A percentile compares a stretch with the other conserved stretches of the same genome.
Evolutionary conservation across 148 eudicot genomes (phyloP).

Genomic region (Dianthus caryophyllus): DNA sequence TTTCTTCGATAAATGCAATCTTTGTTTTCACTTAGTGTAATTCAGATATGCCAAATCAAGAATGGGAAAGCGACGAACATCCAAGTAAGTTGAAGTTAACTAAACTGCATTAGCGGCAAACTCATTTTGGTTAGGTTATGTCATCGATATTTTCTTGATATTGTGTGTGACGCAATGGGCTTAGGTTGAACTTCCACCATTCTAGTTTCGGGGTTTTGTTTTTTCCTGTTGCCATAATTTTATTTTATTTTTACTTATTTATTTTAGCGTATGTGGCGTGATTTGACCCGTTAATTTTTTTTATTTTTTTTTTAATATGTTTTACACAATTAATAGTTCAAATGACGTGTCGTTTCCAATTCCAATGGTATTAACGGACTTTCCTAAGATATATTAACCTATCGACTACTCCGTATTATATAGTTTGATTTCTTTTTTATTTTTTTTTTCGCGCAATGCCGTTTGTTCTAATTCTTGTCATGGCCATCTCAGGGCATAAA

Average conservation of each 20-base stretch:
- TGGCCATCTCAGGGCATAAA: no score
- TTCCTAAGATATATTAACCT: no score
- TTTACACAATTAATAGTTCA: no score
- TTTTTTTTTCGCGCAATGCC: no score
- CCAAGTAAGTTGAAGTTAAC: conserved; percentile 31
- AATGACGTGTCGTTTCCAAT: no score
- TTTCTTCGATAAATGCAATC: neutral
- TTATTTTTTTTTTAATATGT: no score
- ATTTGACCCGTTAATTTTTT: neutral
- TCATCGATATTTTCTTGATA: neutral
- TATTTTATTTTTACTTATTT: neutral
- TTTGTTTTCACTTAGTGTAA: conserved; percentile 37
- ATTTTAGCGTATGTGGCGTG: neutral
- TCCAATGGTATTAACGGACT: no score
- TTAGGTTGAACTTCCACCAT: neutral
- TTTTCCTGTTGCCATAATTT: neutral
- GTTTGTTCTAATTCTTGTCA: no score
- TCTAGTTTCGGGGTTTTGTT: neutral
- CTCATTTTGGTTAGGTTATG: neutral
- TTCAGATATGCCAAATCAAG: conserved; percentile 82
- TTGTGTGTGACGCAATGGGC: neutral
- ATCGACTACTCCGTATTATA: no score
- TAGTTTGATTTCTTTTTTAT: no score
- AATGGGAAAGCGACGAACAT: conserved; percentile 86
- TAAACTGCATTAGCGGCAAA: neutral